phyloP scores from a whole-genome alignment of 257 asterid species.

The Solanum arcanum region DNA sequence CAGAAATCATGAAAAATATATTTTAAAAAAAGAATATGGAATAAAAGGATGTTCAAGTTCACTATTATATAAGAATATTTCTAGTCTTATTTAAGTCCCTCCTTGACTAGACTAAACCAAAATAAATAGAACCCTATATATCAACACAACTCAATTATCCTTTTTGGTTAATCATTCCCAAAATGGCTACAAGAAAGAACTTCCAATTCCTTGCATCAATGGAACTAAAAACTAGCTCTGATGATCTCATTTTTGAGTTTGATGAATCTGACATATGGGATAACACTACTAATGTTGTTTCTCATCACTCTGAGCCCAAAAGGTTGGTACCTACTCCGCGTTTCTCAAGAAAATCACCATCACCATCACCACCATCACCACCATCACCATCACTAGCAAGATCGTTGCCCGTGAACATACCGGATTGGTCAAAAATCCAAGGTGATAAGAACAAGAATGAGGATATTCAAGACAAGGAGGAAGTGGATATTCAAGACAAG shows the following conservation, averaged over 20 bases:
- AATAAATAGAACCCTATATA: not conserved
- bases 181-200: not conserved
- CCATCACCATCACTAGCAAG: not conserved
- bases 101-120: not conserved
- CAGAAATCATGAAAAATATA: not conserved
- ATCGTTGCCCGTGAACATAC: constrained; percentile 10
- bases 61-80: not conserved
- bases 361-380: too few species aligned
- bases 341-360: not conserved
- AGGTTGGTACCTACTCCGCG: not conserved
- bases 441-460: not conserved
- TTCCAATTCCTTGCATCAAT: not conserved
- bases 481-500: not conserved
- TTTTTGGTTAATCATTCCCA: not conserved
- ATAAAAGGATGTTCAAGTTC: not conserved
- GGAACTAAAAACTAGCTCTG: not conserved
- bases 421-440: constrained; percentile 6
- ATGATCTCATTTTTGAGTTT: not conserved
- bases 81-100: not conserved
- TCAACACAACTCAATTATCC: not conserved
- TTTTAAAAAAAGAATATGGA: not conserved
- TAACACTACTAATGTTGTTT: not conserved
- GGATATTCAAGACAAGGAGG: not conserved
- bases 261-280: constrained; percentile 10
- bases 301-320: not conserved